A percentile compares a stretch with the other conserved stretches of the same genome.
phyloP scores from a whole-genome alignment of 2,329 filamentous ascomycete genomes.

The Stagonosporopsis cucurbitacearum region DNA sequence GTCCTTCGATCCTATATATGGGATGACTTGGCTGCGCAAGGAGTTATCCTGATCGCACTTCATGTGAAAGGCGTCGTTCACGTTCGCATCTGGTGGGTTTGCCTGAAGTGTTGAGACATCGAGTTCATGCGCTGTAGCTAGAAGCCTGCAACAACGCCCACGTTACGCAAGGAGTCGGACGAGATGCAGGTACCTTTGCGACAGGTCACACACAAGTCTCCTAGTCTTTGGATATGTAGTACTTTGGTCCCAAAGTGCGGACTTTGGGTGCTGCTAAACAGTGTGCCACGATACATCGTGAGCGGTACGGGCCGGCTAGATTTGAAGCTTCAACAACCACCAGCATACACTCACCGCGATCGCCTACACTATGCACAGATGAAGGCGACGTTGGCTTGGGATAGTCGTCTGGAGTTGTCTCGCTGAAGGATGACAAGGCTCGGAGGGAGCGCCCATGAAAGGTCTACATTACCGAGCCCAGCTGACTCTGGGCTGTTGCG shows the following conservation, averaged over 20 bases:
- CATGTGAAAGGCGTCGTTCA: constrained; percentile 29
- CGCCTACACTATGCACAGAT: not conserved
- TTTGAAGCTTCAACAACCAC: not conserved
- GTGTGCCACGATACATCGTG: constrained; percentile 14
- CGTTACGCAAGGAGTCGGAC: constrained; percentile 28
- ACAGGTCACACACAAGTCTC: constrained; percentile 24
- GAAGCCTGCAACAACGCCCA: constrained; percentile 25
- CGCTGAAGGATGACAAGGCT: not conserved
- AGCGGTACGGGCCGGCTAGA: constrained; percentile 14
- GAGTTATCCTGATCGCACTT: constrained; percentile 19
- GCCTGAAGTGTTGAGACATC: constrained; percentile 28
- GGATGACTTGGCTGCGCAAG: constrained; percentile 14
- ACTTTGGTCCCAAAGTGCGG: constrained; percentile 17
- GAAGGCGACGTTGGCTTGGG: not conserved
- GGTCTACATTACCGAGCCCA: not conserved
- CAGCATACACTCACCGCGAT: not conserved
- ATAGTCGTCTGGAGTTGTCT: not conserved
- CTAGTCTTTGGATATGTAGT: constrained; percentile 22
- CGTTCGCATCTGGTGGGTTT: constrained; percentile 35
- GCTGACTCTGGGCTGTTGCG: constrained; percentile 5
- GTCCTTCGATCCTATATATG: constrained; percentile 31
- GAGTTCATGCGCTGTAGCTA: constrained; percentile 30
- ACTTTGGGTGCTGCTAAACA: constrained; percentile 10
- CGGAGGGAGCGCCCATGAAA: not conserved
- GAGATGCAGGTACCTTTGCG: constrained; percentile 37